These are phyloP conservation scores for Eucalyptus leucophloia DNA, from an alignment of 345 rosid genomes.

Conservation along the genomic window DNA sequence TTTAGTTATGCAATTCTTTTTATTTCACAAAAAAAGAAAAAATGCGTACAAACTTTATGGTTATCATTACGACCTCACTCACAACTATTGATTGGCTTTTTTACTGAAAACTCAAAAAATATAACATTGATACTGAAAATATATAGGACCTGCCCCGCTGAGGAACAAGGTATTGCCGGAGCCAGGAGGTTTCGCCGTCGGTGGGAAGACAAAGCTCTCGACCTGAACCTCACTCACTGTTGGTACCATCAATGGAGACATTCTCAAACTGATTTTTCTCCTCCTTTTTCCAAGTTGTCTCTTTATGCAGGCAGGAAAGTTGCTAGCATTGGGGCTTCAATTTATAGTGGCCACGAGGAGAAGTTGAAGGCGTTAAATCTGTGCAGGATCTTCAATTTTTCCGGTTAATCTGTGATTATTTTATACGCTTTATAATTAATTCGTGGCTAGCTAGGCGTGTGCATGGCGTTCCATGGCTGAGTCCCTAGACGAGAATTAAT, in stretches of 20 bases:
- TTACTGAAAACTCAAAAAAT: background rate
- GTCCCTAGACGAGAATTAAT: too few relatives aligned
- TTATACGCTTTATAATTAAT: background rate
- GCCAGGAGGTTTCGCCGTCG: slow-evolving; percentile 46
- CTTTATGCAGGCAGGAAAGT: background rate
- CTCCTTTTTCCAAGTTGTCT: background rate
- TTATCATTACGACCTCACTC: background rate
- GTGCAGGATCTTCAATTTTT: background rate
- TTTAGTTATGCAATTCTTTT: background rate
- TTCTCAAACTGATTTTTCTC: background rate
- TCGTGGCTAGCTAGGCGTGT: background rate
- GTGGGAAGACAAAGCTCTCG: slow-evolving; percentile 34
- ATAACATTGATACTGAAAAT: background rate
- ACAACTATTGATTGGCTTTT: background rate
- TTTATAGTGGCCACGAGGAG: background rate
- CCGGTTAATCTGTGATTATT: too few relatives aligned
- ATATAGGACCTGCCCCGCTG: slow-evolving; percentile 46
- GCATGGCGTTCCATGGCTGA: too few relatives aligned
- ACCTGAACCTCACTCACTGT: slow-evolving; percentile 22
- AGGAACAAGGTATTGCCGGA: slow-evolving; percentile 49
- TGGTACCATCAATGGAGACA: background rate
- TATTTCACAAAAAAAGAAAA: too few relatives aligned
- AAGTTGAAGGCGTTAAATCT: background rate
- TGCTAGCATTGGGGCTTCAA: background rate
- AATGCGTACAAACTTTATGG: background rate